Conservation (phyloP, 2,329 filamentous ascomycete species). For the Xylaria sp. region DNA sequence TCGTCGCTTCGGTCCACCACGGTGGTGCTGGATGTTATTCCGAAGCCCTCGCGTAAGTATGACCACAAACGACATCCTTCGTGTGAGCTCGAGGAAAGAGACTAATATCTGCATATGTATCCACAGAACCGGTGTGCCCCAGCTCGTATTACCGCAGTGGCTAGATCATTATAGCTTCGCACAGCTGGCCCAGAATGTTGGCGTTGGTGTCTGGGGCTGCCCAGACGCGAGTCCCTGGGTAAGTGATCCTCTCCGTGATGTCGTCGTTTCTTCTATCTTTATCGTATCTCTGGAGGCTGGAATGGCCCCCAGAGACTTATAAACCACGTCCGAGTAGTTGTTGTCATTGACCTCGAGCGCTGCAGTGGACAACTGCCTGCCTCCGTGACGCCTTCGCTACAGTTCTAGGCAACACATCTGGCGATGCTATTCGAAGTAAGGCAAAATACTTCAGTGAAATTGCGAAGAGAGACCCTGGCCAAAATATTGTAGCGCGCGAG, state of each 20-base stretch:
- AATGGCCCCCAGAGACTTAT: too few relatives aligned
- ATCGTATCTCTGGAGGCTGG: background rate
- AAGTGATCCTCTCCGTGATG: background rate
- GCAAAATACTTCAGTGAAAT: constrained; percentile 31
- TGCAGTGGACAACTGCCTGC: constrained; percentile 32
- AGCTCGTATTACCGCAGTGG: constrained; percentile 40
- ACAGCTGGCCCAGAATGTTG: constrained; percentile 29
- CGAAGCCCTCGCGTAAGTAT: constrained; percentile 35
- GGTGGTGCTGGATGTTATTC: constrained; percentile 39
- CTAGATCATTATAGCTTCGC: constrained; percentile 38
- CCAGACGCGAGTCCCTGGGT: constrained; percentile 32
- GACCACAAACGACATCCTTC: background rate
- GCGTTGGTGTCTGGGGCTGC: constrained; percentile 39
- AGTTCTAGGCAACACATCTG: constrained; percentile 15
- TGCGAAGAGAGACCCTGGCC: constrained; percentile 33
- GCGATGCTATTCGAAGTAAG: constrained; percentile 24
- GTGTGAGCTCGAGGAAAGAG: background rate
- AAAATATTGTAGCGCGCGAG: constrained; percentile 33
- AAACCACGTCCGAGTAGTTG: background rate
- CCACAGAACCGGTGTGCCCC: constrained; percentile 37
- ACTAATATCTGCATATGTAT: background rate
- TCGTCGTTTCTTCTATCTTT: too few relatives aligned
- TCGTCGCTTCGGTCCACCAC: constrained; percentile 40
- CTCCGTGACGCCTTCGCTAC: constrained; percentile 29
- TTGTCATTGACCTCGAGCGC: background rate